A percentile compares a stretch with the other conserved stretches of the same genome.
phyloP scores from a whole-genome alignment of 1,284 basidiomycete species.

The Leccinum insigne region DNA sequence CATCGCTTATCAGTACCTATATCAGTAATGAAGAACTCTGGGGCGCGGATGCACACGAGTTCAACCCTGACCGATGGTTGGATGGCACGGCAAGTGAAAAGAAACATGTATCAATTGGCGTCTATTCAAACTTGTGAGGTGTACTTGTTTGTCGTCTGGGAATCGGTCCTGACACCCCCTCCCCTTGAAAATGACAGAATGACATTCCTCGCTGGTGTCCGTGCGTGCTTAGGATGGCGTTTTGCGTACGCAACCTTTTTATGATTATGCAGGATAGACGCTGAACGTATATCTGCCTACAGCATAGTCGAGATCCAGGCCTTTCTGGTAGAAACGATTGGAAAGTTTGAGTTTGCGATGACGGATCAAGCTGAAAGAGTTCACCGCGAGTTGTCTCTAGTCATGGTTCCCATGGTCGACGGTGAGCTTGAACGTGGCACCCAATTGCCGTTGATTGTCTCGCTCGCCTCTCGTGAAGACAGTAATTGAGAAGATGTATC shows the following conservation, averaged over 20 bases:
- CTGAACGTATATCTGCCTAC: not conserved
- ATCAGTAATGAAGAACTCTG: slow-evolving; percentile 45
- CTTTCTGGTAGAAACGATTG: slow-evolving; percentile 48
- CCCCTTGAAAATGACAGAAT: slow-evolving; percentile 30
- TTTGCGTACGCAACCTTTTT: slow-evolving; percentile 34
- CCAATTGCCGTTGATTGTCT: slow-evolving; percentile 51
- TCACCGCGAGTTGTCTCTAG: slow-evolving; percentile 40
- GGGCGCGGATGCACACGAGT: slow-evolving; percentile 50
- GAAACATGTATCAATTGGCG: slow-evolving; percentile 41
- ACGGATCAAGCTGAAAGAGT: slow-evolving; percentile 40
- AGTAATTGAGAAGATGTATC: slow-evolving; percentile 4
- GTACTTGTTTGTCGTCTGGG: not conserved
- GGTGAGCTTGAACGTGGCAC: slow-evolving; percentile 44
- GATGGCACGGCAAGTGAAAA: slow-evolving; percentile 33
- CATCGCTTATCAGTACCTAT: slow-evolving; percentile 1
- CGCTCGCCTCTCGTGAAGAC: slow-evolving; percentile 36
- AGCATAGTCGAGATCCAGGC: slow-evolving; percentile 50
- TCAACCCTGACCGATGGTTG: slow-evolving; percentile 54
- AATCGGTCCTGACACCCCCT: slow-evolving; percentile 1
- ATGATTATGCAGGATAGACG: not conserved
- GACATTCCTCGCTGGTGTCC: slow-evolving; percentile 44
- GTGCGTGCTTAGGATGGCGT: slow-evolving; percentile 50
- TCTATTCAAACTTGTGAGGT: slow-evolving; percentile 52
- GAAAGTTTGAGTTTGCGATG: slow-evolving; percentile 47
- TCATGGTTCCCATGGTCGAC: slow-evolving; percentile 49